These are phyloP conservation scores for Ceratocystis alfenasii DNA, from an alignment of 2,329 filamentous ascomycete species.

Conservation along the genomic window DNA sequence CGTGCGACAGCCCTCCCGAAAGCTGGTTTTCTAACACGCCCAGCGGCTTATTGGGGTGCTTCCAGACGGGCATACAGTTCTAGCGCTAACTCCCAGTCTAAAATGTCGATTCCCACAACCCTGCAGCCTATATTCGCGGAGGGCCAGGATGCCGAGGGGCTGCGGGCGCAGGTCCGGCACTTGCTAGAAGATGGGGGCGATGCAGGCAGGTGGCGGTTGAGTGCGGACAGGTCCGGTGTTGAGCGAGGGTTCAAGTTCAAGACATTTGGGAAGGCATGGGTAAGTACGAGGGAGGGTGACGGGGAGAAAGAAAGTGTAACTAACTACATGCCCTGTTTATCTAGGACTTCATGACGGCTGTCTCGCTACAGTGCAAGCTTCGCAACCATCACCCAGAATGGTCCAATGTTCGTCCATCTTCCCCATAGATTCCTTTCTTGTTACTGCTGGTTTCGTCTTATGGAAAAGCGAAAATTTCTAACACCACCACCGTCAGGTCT, in stretches of 20 bases:
- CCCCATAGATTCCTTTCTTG: neutral
- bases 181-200: conserved; percentile 29
- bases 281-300: conserved; percentile 29
- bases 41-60: neutral
- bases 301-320: no score
- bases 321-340: conserved; percentile 30
- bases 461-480: neutral
- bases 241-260: conserved; percentile 53
- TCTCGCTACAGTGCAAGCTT: conserved; percentile 55
- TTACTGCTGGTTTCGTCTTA: neutral
- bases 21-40: no score
- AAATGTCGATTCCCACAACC: neutral
- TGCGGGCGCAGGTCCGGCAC: conserved; percentile 33
- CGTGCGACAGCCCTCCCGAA: no score
- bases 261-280: conserved; percentile 55
- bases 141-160: conserved; percentile 34
- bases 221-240: conserved; percentile 40
- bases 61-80: neutral
- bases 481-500: conserved; percentile 38
- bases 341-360: conserved; percentile 57
- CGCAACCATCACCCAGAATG: conserved; percentile 65
- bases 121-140: conserved; percentile 31
- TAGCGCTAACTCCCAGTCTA: neutral
- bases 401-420: conserved; percentile 47
- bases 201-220: conserved; percentile 38